Conservation (phyloP, 345 rosid genomes). For the Balakata baccata region DNA sequence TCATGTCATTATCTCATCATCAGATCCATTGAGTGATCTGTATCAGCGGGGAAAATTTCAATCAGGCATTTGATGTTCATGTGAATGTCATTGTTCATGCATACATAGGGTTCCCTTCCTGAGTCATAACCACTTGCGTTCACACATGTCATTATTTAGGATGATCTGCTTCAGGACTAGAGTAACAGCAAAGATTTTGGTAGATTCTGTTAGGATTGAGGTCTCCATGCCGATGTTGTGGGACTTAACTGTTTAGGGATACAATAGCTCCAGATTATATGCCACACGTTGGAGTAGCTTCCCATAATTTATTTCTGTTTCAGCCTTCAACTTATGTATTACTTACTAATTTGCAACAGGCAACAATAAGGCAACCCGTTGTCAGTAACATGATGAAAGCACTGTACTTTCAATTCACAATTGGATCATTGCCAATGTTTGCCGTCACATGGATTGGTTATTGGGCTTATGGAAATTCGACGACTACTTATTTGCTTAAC, state of each 20-base stretch:
- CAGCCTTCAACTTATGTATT: background rate
- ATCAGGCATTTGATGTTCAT: too few species aligned
- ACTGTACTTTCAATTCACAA: constrained; percentile 74
- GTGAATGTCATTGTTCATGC: too few species aligned
- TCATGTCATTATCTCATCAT: too few species aligned
- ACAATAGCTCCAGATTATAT: background rate
- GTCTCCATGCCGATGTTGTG: background rate
- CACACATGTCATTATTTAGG: too few species aligned
- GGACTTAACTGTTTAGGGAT: background rate
- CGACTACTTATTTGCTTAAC: constrained; percentile 66
- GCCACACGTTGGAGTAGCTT: background rate
- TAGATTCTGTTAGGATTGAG: background rate
- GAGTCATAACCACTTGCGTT: too few species aligned
- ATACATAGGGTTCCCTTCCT: too few species aligned
- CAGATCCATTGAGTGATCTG: too few species aligned
- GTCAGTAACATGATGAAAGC: constrained; percentile 82
- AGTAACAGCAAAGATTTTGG: too few species aligned
- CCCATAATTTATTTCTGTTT: background rate
- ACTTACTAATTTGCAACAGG: constrained; percentile 35
- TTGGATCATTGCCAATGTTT: constrained; percentile 68
- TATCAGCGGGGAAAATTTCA: too few species aligned
- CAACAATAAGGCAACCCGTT: constrained; percentile 78
- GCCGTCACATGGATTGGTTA: constrained; percentile 71
- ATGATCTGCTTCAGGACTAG: too few species aligned
- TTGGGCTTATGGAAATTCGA: constrained; percentile 92